Percentiles rank a stretch among this genome's conserved stretches.
Evolutionary conservation across 2,329 filamentous ascomycete species (phyloP).

Genomic region (Conoideocrella luteorostrata): DNA sequence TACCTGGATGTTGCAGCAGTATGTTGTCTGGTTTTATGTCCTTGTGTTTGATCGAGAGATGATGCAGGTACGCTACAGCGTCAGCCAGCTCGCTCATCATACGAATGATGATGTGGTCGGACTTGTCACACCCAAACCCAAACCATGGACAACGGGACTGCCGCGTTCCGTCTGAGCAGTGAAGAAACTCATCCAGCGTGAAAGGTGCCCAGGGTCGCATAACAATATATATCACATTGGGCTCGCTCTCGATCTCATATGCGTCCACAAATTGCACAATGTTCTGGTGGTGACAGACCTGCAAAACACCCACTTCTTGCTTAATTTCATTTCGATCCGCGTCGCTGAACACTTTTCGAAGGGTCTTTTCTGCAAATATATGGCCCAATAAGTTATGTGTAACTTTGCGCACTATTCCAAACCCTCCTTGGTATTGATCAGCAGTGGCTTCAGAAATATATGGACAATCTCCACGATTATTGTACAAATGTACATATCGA

Average conservation of each 20-base stretch:
- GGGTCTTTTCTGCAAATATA: background rate
- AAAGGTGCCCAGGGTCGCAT: slow-evolving; percentile 12
- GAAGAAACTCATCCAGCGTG: slow-evolving; percentile 6
- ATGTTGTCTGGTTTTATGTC: slow-evolving; percentile 14
- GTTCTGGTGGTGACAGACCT: slow-evolving; percentile 9
- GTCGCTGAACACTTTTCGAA: background rate
- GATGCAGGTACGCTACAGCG: slow-evolving; percentile 8
- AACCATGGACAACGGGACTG: slow-evolving; percentile 7
- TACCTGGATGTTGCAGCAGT: slow-evolving; percentile 2
- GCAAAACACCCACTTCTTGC: slow-evolving; percentile 8
- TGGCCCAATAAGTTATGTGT: background rate
- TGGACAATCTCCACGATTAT: background rate
- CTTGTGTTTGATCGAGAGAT: slow-evolving; percentile 12
- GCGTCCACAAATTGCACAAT: slow-evolving; percentile 11
- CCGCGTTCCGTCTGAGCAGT: background rate
- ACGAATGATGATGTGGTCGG: background rate
- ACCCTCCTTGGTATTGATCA: background rate
- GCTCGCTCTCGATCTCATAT: background rate
- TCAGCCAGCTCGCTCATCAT: slow-evolving; percentile 9
- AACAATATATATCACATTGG: slow-evolving; percentile 5
- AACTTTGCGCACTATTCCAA: background rate
- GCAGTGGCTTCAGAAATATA: background rate
- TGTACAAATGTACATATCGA: background rate
- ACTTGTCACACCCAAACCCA: background rate
- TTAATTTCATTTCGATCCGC: slow-evolving; percentile 7